Percentiles rank a stretch among this genome's conserved stretches.
Conservation (phyloP, 2,329 filamentous ascomycete species). For the Hypoxylon sp. region DNA sequence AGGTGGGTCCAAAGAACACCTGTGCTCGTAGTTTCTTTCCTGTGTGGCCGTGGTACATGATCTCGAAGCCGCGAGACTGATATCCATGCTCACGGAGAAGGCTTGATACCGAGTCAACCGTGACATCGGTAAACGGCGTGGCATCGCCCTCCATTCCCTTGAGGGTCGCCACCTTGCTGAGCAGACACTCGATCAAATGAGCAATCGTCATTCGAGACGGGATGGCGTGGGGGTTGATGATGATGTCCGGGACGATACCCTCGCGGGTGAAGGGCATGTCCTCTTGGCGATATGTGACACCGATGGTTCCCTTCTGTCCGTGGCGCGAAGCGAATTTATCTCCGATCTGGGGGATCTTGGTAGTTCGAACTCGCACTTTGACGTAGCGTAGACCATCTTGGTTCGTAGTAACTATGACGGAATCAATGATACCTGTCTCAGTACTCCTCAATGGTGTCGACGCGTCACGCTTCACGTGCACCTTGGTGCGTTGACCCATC, state of each 20-base stretch:
- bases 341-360: constrained; percentile 97
- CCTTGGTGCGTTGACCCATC: constrained; percentile 87
- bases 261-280: constrained; percentile 98
- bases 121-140: constrained; percentile 97
- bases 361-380: constrained; percentile 96
- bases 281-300: constrained; percentile 96
- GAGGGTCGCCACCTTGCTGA: constrained; percentile 93
- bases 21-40: constrained; percentile 92
- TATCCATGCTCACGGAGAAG: constrained; percentile 90
- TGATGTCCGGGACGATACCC: constrained; percentile 91
- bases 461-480: constrained; percentile 92
- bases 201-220: constrained; percentile 99
- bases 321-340: constrained; percentile 99
- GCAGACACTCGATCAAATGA: constrained; percentile 98
- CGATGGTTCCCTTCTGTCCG: constrained; percentile 98
- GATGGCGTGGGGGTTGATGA: constrained; percentile 99
- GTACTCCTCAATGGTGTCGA: constrained; percentile 95
- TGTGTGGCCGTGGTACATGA: constrained; percentile 99
- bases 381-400: constrained; percentile 94
- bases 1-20: constrained; percentile 96
- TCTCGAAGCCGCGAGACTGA: constrained; percentile 95
- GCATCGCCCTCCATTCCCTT: constrained; percentile 97
- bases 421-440: constrained; percentile 95
- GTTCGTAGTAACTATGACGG: constrained; percentile 93
- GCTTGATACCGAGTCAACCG: constrained; percentile 89